Base-by-base conservation (phyloP, 2,329 filamentous ascomycete genomes). In the Boeremia exigua region DNA sequence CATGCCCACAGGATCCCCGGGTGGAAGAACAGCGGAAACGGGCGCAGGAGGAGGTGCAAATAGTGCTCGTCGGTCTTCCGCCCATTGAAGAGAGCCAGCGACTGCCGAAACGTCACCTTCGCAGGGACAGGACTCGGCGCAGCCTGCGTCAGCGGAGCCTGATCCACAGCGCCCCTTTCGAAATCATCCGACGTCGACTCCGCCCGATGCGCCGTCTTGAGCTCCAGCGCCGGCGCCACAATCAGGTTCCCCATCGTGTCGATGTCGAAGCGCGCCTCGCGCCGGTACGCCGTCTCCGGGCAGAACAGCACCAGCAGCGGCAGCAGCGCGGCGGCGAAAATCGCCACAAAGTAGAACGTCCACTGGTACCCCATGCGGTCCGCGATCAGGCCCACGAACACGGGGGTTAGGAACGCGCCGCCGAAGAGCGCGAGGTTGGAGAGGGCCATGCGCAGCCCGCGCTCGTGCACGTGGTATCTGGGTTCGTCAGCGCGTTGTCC, bases 311-410 rank as follows among this genome's bases (percentile, higher is more conserved):
- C 79, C 17, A 96, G 79, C 10, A 89, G 77, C 0, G 91, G 87
- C 4, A 97, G 77, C 50, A 88, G 85, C 6, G 79, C 81, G 4
- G 82, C 91, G 39, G 87, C 84, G 76, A 96, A 96, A 63, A 97
- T 96, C 56, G 92, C 86, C 12, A 96, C 86, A 37, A 97, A 84
- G 74, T 93, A 92, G 70, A 97, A 97, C 0, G 88, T 89, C 92
- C 92, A 96, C 71, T 85, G 79, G 88, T 92, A 96, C n/a, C 87
- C 86, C 45, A 96, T 81, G 0, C 81, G 80, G 43, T 85, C 78
- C 3, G 92, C 92, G 66, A 96, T 93, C 76, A 92, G 92, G 32
- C 93, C 93, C 1, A 93, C 92, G 23, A 96, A 78, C n/a, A 97
- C 91, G 0, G 94, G 94, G 0, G 94, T 96, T 62, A 90, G 82